Base-by-base conservation (phyloP, 345 rosid genomes). In the Ceriops tagal region DNA sequence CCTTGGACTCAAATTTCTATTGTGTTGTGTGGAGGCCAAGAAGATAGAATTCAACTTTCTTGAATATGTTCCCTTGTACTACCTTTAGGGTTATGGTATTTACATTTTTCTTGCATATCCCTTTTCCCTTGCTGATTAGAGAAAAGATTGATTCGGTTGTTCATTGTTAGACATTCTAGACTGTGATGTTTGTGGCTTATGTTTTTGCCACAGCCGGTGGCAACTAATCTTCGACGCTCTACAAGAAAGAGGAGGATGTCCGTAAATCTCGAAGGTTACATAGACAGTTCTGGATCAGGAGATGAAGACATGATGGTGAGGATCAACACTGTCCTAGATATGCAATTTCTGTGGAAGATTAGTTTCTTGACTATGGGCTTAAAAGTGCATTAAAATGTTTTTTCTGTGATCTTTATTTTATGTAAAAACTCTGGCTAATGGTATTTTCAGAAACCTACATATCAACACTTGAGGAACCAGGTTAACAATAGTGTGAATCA, bases 251-350 rank as follows among this genome's bases (percentile, higher is more conserved):
- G 97, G 84, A 89, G 97, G 81, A 56, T 85, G 68, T 78, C 96
- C 64, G 93, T 88, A 72, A 85, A 83, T 71, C 97, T 90, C 65
- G 96, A 88, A 53, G 96, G 71, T 77, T 96, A 83, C 78, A 88
- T 92, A 15, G 90, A 87, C 73, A 90, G 92, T 83, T 96, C 98
- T 49, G 99, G 98, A 71, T 87, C 90, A 71, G 98, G 89, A 78
- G 99, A 92, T 79, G 96, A 84, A 79, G 97, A 89, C 73, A 69
- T 92, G 77, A 95, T 90, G 99, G 99, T 92, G 68, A 83, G 89
- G 61, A 68, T 68, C 43, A 69, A 51, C 69, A 73, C 72, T 71
- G 35, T 56, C 6, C 61, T 67, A 53, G 61, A 35, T 58, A 27
- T 21, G 24, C 46, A 34, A 16, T 52, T 49, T 53, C 58, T 56